Percentiles rank a stretch among this genome's conserved stretches.
These are phyloP conservation scores for Stereum hirsutum DNA, from an alignment of 1,284 basidiomycete genomes.

Conservation along the genomic window DNA sequence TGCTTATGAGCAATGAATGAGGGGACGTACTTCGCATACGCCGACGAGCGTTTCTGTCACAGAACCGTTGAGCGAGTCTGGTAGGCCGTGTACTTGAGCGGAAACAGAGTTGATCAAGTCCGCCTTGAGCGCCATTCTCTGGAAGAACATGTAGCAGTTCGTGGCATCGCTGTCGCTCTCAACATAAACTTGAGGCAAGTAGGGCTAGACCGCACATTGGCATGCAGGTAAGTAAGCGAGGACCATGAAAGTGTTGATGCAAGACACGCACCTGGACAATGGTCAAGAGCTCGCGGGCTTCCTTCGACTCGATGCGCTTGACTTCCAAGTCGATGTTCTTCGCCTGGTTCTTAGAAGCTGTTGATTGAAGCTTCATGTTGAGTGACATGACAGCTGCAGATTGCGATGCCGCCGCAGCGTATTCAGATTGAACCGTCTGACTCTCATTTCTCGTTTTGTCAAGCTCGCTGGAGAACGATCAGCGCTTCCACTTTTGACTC, in stretches of 20 bases:
- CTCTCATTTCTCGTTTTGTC: constrained; percentile 76
- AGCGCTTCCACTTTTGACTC: constrained; percentile 2
- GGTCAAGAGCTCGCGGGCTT: constrained; percentile 67
- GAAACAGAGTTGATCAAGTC: constrained; percentile 79
- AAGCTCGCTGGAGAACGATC: constrained; percentile 55
- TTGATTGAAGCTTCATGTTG: constrained; percentile 86
- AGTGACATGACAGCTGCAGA: constrained; percentile 82
- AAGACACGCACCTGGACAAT: constrained; percentile 48
- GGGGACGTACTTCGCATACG: constrained; percentile 75
- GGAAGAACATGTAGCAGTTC: constrained; percentile 86
- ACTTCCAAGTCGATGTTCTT: constrained; percentile 84
- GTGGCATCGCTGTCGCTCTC: constrained; percentile 84
- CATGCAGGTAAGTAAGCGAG: background rate
- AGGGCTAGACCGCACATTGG: constrained; percentile 41
- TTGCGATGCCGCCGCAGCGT: constrained; percentile 66
- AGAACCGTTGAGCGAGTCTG: constrained; percentile 71
- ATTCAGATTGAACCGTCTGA: constrained; percentile 76
- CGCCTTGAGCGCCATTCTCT: constrained; percentile 74
- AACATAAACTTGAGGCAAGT: constrained; percentile 77
- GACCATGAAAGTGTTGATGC: background rate
- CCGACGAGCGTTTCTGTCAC: constrained; percentile 81
- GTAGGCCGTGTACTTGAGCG: constrained; percentile 74
- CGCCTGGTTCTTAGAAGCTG: constrained; percentile 83
- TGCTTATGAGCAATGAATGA: background rate
- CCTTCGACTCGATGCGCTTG: constrained; percentile 73